Conservation (phyloP, 257 asterid species). For the Forsythia suspensa region DNA sequence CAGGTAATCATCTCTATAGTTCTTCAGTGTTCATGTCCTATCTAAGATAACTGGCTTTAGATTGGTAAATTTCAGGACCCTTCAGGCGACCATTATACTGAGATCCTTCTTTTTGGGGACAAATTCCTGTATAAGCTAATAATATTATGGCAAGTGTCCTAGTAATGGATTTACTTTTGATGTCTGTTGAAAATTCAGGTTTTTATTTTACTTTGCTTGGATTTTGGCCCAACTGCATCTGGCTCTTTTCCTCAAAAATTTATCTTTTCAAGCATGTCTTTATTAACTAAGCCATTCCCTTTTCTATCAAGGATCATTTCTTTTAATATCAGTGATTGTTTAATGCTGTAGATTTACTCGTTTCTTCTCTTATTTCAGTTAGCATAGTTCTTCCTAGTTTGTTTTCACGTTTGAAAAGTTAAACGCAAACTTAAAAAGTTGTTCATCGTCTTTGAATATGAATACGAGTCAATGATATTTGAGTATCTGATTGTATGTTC, state of each 20-base stretch:
- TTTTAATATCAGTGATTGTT: neutral
- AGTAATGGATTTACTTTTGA: slow-evolving; percentile 1
- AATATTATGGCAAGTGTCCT: neutral
- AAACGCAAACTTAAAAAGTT: neutral
- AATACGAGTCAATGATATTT: neutral
- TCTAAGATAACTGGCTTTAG: neutral
- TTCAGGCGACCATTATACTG: neutral
- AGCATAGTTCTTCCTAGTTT: neutral
- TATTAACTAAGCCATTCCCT: neutral
- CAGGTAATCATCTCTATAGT: slow-evolving; percentile 53
- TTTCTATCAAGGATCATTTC: neutral
- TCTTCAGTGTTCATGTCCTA: neutral
- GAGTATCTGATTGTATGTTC: neutral
- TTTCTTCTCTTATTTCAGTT: neutral
- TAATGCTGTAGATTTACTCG: neutral
- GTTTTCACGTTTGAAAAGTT: neutral
- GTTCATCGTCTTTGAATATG: neutral
- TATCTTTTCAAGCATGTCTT: neutral
- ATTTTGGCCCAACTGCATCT: neutral
- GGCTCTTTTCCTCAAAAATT: neutral
- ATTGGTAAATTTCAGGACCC: neutral
- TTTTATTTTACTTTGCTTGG: neutral
- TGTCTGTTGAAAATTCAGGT: neutral
- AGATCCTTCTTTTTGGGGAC: neutral
- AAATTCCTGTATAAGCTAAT: slow-evolving; percentile 1